These are phyloP conservation scores for Tulasnella sp. DNA, from an alignment of 768 basidiomycete species.

Conservation along the genomic window DNA sequence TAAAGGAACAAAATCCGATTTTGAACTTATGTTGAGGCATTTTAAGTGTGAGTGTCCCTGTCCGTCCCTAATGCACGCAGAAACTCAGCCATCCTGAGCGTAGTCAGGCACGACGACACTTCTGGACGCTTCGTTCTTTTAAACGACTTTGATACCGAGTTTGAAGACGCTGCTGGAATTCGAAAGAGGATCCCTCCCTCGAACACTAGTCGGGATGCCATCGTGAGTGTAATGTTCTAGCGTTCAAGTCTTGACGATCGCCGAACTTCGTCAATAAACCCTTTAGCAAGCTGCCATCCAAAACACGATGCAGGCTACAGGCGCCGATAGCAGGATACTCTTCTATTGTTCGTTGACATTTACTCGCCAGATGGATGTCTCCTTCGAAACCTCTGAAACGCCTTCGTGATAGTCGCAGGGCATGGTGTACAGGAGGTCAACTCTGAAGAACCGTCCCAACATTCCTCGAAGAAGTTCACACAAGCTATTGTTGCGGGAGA, in stretches of 20 bases:
- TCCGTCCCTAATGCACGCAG: too few relatives aligned
- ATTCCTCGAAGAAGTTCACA: not conserved
- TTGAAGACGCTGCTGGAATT: not conserved
- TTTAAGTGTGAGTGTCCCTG: not conserved
- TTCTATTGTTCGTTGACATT: not conserved
- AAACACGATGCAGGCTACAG: not conserved
- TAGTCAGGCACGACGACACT: not conserved
- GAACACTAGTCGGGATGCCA: not conserved
- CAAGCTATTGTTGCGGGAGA: not conserved
- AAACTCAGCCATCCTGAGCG: too few relatives aligned
- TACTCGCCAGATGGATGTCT: not conserved
- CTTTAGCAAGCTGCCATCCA: not conserved
- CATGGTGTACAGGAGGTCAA: not conserved
- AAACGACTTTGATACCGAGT: not conserved
- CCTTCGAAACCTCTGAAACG: not conserved
- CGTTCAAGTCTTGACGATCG: not conserved
- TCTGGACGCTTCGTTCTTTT: not conserved
- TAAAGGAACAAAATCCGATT: not conserved
- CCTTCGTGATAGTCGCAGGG: not conserved
- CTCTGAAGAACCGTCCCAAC: not conserved
- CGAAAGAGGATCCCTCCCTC: not conserved
- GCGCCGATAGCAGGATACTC: not conserved
- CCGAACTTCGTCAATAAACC: not conserved
- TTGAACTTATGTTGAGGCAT: not conserved
- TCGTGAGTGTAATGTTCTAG: not conserved